Percentiles rank a stretch among this genome's conserved stretches.
Conservation (phyloP, 2,329 filamentous ascomycete genomes). For the Xylaria sp. region DNA sequence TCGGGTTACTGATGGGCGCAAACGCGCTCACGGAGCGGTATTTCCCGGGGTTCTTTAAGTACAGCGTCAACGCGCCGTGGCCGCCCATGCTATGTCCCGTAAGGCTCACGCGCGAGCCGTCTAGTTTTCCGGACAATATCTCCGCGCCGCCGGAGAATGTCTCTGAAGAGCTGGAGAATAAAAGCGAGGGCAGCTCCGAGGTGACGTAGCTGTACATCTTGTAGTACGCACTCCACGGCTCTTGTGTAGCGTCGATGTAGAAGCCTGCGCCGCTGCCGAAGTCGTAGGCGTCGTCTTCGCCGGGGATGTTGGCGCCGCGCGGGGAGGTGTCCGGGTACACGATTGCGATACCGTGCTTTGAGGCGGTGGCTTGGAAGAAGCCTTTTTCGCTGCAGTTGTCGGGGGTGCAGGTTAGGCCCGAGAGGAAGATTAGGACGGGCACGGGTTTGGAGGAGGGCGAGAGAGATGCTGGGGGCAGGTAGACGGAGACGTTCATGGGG, state of each 20-base stretch:
- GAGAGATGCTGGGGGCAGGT: conserved; percentile 70
- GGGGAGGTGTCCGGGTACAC: conserved; percentile 96
- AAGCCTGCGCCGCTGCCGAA: conserved; percentile 94
- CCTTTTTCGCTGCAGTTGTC: conserved; percentile 86
- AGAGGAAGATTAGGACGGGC: conserved; percentile 91
- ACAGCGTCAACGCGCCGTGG: conserved; percentile 92
- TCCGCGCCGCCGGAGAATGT: conserved; percentile 50
- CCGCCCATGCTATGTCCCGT: conserved; percentile 98
- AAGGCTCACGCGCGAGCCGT: conserved; percentile 78
- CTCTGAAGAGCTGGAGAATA: conserved; percentile 62
- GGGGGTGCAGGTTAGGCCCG: conserved; percentile 92
- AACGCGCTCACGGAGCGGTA: conserved; percentile 93
- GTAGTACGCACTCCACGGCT: conserved; percentile 82
- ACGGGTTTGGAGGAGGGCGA: conserved; percentile 56
- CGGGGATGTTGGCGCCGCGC: conserved; percentile 80
- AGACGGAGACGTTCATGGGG: conserved; percentile 93
- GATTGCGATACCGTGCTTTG: conserved; percentile 85
- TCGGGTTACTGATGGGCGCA: conserved; percentile 89
- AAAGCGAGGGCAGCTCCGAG: conserved; percentile 81
- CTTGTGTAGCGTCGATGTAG: conserved; percentile 86
- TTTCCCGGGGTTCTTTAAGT: conserved; percentile 88
- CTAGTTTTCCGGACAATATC: conserved; percentile 61
- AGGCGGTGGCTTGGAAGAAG: conserved; percentile 89
- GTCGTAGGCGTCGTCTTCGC: conserved; percentile 89
- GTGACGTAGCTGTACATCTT: conserved; percentile 95